These are phyloP conservation scores for Pseudogymnoascus sp. DNA, from an alignment of 2,329 filamentous ascomycete species.

Conservation along the genomic window DNA sequence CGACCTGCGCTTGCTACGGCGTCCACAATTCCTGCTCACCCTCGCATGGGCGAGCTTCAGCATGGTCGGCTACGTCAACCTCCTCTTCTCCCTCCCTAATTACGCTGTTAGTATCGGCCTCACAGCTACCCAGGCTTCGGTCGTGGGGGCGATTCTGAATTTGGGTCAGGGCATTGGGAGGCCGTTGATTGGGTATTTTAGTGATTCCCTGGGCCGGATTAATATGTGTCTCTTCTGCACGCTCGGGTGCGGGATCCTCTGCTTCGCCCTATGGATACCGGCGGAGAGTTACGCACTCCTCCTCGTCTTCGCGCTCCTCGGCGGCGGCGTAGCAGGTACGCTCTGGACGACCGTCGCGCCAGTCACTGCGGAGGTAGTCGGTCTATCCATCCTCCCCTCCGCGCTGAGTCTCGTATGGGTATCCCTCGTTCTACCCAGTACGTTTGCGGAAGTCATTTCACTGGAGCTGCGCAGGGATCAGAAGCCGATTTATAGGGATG, in stretches of 20 bases:
- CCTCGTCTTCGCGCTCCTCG: constrained; percentile 34
- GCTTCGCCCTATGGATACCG: constrained; percentile 38
- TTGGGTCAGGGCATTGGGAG: constrained; percentile 37
- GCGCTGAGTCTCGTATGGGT: constrained; percentile 63
- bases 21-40: constrained; percentile 29
- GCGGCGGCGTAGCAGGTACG: constrained; percentile 36
- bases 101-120: constrained; percentile 37
- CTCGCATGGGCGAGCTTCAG: constrained; percentile 34
- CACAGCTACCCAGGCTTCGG: constrained; percentile 30
- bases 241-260: constrained; percentile 28
- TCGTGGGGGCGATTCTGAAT: constrained; percentile 36
- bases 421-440: constrained; percentile 56
- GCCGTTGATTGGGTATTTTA: constrained; percentile 36
- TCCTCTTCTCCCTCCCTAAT: constrained; percentile 38
- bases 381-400: constrained; percentile 55
- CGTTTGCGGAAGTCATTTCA: constrained; percentile 50
- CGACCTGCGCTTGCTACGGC: constrained; percentile 23
- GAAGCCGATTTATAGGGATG: constrained; percentile 9
- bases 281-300: constrained; percentile 33
- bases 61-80: constrained; percentile 38
- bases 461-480: constrained; percentile 27
- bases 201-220: constrained; percentile 36
- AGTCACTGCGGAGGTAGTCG: constrained; percentile 62
- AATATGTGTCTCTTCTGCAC: constrained; percentile 33
- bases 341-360: constrained; percentile 54